Evolutionary conservation across 2,329 filamentous ascomycete species (phyloP).

Genomic region (Geosmithia putterillii): DNA sequence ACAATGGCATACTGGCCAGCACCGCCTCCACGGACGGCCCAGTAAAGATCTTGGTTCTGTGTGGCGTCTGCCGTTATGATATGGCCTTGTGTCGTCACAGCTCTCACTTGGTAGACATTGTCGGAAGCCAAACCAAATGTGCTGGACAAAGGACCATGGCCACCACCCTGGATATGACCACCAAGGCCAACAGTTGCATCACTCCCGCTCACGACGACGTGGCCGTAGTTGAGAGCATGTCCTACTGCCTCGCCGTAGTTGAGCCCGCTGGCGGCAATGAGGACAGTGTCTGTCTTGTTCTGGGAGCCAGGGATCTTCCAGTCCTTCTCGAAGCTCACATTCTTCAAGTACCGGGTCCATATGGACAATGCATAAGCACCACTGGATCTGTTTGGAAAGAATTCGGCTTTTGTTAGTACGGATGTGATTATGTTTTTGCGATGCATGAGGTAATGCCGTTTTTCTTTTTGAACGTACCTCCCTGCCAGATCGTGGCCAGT

Average conservation of each 20-base stretch:
- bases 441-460: too few relatives aligned
- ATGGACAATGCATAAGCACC: conserved; percentile 9
- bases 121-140: conserved; percentile 12
- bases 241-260: conserved; percentile 30
- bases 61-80: conserved; percentile 5
- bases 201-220: conserved; percentile 40
- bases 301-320: conserved; percentile 16
- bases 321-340: not conserved
- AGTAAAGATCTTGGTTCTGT: conserved; percentile 7
- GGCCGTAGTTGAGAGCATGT: conserved; percentile 29
- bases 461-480: not conserved
- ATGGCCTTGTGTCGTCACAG: conserved; percentile 11
- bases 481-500: conserved; percentile 1
- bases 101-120: conserved; percentile 11
- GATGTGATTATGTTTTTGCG: not conserved
- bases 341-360: conserved; percentile 7
- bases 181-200: conserved; percentile 28
- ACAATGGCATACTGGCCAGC: conserved; percentile 6
- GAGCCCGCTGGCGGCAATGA: conserved; percentile 41
- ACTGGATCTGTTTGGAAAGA: conserved; percentile 3
- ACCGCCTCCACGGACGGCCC: conserved; percentile 7
- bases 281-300: conserved; percentile 31
- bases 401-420: too few relatives aligned
- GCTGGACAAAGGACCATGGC: conserved; percentile 12
- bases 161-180: conserved; percentile 15